Evolutionary conservation across 2,329 filamentous ascomycete genomes (phyloP).

Genomic region (Fusarium sp.): DNA sequence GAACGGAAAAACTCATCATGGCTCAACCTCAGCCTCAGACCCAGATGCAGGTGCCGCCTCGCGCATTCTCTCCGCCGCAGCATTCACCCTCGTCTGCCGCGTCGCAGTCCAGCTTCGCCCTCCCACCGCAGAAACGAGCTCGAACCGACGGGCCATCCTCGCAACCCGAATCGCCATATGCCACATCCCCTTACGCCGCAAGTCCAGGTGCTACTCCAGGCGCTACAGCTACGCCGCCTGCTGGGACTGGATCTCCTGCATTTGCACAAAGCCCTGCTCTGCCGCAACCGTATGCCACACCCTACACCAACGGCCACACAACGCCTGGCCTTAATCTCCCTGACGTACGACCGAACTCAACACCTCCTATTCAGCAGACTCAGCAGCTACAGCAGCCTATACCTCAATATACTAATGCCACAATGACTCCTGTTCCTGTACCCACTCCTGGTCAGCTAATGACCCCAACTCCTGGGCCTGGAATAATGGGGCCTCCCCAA

Average conservation of each 20-base stretch:
- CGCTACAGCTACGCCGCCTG: constrained; percentile 51
- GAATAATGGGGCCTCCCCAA: constrained; percentile 65
- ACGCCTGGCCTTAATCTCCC: constrained; percentile 48
- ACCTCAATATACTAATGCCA: constrained; percentile 40
- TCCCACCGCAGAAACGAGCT: constrained; percentile 74
- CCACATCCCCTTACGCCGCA: constrained; percentile 58
- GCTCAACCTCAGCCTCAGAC: constrained; percentile 64
- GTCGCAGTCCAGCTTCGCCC: constrained; percentile 60
- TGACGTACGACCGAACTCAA: constrained; percentile 44
- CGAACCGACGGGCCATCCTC: constrained; percentile 69
- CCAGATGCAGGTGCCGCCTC: constrained; percentile 55
- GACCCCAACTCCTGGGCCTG: constrained; percentile 40
- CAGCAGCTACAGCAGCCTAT: constrained; percentile 39
- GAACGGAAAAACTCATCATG: constrained; percentile 50
- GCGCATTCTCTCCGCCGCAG: constrained; percentile 69
- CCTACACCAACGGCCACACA: constrained; percentile 51
- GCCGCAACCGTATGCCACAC: constrained; percentile 46
- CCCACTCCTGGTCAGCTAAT: constrained; percentile 31
- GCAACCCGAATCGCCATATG: constrained; percentile 70
- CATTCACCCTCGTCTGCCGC: constrained; percentile 68
- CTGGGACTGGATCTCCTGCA: constrained; percentile 48
- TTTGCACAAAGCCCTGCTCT: constrained; percentile 47
- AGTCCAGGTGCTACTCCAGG: constrained; percentile 56
- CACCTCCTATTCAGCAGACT: constrained; percentile 45
- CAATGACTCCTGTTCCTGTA: constrained; percentile 40